Conservation (phyloP, 768 basidiomycete genomes). For the Russula abietina region DNA sequence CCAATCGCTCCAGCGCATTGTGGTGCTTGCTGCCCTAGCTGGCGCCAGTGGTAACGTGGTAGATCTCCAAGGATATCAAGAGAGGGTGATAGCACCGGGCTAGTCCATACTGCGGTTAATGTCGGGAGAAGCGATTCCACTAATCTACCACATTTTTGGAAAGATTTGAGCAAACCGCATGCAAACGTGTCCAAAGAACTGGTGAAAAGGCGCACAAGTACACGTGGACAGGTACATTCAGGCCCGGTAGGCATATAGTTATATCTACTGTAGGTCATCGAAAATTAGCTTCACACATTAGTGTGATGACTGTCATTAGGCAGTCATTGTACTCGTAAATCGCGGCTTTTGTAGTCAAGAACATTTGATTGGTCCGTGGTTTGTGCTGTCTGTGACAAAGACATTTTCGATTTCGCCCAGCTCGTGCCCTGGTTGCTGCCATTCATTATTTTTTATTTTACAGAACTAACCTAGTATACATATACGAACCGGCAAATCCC, state of each 20-base stretch:
- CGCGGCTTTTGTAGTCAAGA: neutral
- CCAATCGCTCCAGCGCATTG: neutral
- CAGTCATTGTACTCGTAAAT: neutral
- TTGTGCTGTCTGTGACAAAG: neutral
- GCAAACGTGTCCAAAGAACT: neutral
- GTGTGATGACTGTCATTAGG: neutral
- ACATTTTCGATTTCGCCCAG: too few species aligned
- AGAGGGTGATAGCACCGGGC: neutral
- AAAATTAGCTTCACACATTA: neutral
- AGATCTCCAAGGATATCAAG: neutral
- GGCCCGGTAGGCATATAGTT: neutral
- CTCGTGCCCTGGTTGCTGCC: too few species aligned
- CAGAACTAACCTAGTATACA: conserved; percentile 3
- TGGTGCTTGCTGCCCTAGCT: neutral
- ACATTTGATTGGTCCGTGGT: neutral
- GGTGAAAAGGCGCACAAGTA: neutral
- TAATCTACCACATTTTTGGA: neutral
- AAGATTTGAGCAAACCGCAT: neutral
- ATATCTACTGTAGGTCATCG: neutral
- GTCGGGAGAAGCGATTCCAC: neutral
- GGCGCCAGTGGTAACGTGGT: neutral
- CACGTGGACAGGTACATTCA: neutral
- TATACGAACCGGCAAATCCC: conserved; percentile 15
- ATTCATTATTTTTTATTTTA: neutral
- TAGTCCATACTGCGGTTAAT: neutral